Evolutionary conservation across 2,329 filamentous ascomycete species (phyloP).

Genomic region (Penicillium sp.): DNA sequence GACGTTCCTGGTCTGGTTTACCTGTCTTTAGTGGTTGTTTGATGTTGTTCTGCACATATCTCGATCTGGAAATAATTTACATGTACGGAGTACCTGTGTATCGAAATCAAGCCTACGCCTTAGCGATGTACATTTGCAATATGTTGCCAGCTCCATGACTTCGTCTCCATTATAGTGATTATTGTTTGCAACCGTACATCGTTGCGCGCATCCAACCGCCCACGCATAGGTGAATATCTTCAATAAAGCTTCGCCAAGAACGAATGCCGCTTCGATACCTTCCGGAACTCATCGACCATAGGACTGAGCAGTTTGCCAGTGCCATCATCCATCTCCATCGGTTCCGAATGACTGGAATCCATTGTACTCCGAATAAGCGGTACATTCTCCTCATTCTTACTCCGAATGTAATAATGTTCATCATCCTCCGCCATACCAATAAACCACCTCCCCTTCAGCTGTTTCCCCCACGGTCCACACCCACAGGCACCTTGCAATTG

Average conservation of each 20-base stretch:
- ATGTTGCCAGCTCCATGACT: neutral
- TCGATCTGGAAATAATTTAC: conserved; percentile 2
- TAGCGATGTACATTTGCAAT: neutral
- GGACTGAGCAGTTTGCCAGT: conserved; percentile 26
- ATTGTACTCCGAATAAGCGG: conserved; percentile 2
- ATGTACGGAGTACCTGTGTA: neutral
- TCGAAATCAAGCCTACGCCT: conserved; percentile 1
- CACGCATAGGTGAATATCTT: neutral
- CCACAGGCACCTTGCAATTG: conserved; percentile 56
- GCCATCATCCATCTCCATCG: conserved; percentile 20
- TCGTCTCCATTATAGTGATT: neutral
- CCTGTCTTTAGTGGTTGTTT: neutral
- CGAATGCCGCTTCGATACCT: conserved; percentile 28
- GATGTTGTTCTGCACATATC: conserved; percentile 12
- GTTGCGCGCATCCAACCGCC: neutral
- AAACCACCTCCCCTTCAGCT: conserved; percentile 48
- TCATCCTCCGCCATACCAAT: conserved; percentile 47
- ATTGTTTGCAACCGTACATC: neutral
- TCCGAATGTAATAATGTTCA: conserved; percentile 52
- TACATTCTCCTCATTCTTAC: conserved; percentile 26
- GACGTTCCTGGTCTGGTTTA: neutral
- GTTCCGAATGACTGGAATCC: conserved; percentile 1
- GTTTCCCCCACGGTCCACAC: conserved; percentile 50
- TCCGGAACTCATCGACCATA: conserved; percentile 35
- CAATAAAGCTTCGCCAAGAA: conserved; percentile 29